phyloP scores from a whole-genome alignment of 257 asterid species.

The Vinca minor region DNA sequence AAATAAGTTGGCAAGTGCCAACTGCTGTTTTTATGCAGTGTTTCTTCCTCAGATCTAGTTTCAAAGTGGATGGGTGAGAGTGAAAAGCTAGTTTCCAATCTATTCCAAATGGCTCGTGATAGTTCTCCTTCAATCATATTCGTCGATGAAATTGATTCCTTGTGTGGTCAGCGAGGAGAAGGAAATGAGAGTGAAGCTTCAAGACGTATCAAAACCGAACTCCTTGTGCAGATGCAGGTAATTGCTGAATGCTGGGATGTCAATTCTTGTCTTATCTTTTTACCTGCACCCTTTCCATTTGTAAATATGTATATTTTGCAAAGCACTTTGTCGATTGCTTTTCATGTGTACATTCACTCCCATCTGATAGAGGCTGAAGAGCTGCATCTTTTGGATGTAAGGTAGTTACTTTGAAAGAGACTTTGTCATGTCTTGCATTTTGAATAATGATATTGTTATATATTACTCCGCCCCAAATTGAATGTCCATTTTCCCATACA shows the following conservation, averaged over 20 bases:
- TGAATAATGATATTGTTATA: background rate
- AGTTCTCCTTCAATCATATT: constrained; percentile 94
- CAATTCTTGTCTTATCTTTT: background rate
- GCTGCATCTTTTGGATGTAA: background rate
- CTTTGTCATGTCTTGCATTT: background rate
- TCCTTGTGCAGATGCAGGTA: constrained; percentile 99
- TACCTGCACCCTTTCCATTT: background rate
- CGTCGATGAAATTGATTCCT: constrained; percentile 91
- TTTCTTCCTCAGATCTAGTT: constrained; percentile 94
- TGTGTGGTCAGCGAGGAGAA: constrained; percentile 94
- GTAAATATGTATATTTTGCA: background rate
- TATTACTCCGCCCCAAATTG: no score
- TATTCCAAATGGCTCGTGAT: constrained; percentile 97
- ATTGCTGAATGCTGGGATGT: constrained; percentile 5
- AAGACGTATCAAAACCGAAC: constrained; percentile 88
- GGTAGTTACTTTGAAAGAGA: background rate
- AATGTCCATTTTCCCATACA: no score
- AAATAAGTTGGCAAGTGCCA: constrained; percentile 52
- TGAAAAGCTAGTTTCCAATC: constrained; percentile 96
- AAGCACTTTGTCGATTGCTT: background rate
- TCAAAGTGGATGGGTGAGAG: constrained; percentile 99
- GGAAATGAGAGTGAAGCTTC: constrained; percentile 99
- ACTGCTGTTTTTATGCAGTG: constrained; percentile 56
- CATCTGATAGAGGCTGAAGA: background rate
- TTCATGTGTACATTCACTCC: background rate